Evolutionary conservation across 139 green algal genomes (phyloP).

Genomic region (Chlamydomonas urium): DNA sequence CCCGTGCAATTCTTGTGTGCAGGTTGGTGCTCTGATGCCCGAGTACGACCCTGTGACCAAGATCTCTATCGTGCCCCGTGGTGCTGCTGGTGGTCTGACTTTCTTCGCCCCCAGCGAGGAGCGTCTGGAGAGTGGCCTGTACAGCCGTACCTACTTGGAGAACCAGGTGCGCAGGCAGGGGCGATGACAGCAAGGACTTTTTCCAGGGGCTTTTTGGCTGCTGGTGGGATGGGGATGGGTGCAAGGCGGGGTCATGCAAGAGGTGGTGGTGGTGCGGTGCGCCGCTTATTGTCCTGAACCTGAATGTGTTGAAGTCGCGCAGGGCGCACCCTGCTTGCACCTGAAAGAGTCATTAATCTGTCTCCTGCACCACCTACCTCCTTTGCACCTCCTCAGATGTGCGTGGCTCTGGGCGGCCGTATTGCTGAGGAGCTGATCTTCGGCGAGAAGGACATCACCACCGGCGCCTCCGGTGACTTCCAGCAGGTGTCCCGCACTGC

Average conservation of each 20-base stretch:
- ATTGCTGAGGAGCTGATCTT: conserved; percentile 99
- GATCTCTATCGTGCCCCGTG: conserved; percentile 97
- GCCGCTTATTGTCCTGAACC: too few species aligned
- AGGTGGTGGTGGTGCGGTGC: too few species aligned
- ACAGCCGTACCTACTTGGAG: conserved; percentile 81
- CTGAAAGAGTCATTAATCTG: too few species aligned
- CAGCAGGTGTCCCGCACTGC: conserved; percentile 74
- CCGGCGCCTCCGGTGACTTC: conserved; percentile 81
- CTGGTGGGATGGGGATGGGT: too few species aligned
- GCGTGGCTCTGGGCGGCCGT: conserved; percentile 86
- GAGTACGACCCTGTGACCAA: conserved; percentile 99
- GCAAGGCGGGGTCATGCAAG: too few species aligned
- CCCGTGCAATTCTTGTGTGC: conserved; percentile 75
- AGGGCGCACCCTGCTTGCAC: too few species aligned
- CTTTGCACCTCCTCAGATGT: too few species aligned
- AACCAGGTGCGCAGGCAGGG: too few species aligned
- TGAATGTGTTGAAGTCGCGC: too few species aligned
- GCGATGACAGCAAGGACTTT: too few species aligned
- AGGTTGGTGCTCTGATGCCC: conserved; percentile 97
- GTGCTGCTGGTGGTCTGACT: conserved; percentile 88
- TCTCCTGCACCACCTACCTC: too few species aligned
- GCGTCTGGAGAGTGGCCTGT: conserved; percentile 86
- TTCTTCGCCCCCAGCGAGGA: conserved; percentile 91
- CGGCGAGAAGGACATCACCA: conserved; percentile 94
- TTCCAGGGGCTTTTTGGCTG: too few species aligned